A percentile compares a stretch with the other conserved stretches of the same genome.
Conservation (phyloP, 176 grass and related monocot species). For the Sorghum bicolor region Sorghum_bicolor_NCBIv3 NC_012878.2:46079001-46079500, state of each 20-base stretch:
- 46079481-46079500: neutral
- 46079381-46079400: neutral
- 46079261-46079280: neutral
- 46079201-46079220: constrained; percentile 13
- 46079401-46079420: constrained; percentile 27
- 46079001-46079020: neutral
- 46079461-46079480: constrained; percentile 3
- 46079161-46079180: neutral
- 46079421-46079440: constrained; percentile 26
- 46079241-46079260: neutral
- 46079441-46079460: constrained; percentile 33
- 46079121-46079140: constrained; percentile 42
- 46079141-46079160: constrained; percentile 7
- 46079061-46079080: constrained; percentile 24
- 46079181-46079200: neutral
- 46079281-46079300: neutral
- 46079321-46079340: constrained; percentile 23
- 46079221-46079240: neutral
- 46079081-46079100: neutral
- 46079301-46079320: constrained; percentile 22
- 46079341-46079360: constrained; percentile 9
- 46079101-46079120: constrained; percentile 16
- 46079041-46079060: constrained; percentile 34
- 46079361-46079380: neutral
- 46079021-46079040: constrained; percentile 34